Conservation (phyloP, 345 rosid species). For the Moricandia arvensis region DNA sequence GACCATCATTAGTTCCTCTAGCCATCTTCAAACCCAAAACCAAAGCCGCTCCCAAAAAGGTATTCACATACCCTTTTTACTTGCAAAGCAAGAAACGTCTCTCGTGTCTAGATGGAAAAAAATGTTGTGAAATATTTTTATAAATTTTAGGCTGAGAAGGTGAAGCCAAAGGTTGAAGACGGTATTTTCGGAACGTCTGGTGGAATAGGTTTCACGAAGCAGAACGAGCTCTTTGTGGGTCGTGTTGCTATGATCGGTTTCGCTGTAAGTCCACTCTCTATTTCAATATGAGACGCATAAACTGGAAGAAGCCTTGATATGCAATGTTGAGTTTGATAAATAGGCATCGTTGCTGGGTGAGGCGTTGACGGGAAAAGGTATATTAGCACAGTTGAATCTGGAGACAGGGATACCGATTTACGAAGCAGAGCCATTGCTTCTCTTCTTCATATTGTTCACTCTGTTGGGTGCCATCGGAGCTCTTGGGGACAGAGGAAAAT, state of each 20-base stretch:
- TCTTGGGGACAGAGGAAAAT: conserved; percentile 83
- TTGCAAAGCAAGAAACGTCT: background rate
- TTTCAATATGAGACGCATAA: background rate
- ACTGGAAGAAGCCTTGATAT: conserved; percentile 4
- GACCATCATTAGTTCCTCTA: conserved; percentile 44
- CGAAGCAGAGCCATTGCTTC: conserved; percentile 95
- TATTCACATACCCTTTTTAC: conserved; percentile 3
- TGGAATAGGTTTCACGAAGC: conserved; percentile 94
- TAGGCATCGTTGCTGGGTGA: conserved; percentile 94
- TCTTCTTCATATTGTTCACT: conserved; percentile 93
- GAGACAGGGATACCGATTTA: conserved; percentile 95
- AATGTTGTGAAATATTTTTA: background rate
- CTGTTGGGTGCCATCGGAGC: conserved; percentile 97
- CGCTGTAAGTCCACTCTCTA: conserved; percentile 57
- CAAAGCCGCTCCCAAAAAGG: conserved; percentile 81
- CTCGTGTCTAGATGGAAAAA: background rate
- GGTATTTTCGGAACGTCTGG: conserved; percentile 96
- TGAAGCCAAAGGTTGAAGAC: conserved; percentile 70
- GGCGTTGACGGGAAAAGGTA: conserved; percentile 90
- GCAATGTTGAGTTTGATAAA: background rate
- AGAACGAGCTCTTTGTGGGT: conserved; percentile 94
- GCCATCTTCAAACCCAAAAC: conserved; percentile 86
- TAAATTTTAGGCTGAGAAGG: conserved; percentile 38
- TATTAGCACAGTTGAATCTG: conserved; percentile 71
- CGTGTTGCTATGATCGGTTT: conserved; percentile 99